Evolutionary conservation across 2,329 filamentous ascomycete species (phyloP).

Genomic region (Penicillium sp.): DNA sequence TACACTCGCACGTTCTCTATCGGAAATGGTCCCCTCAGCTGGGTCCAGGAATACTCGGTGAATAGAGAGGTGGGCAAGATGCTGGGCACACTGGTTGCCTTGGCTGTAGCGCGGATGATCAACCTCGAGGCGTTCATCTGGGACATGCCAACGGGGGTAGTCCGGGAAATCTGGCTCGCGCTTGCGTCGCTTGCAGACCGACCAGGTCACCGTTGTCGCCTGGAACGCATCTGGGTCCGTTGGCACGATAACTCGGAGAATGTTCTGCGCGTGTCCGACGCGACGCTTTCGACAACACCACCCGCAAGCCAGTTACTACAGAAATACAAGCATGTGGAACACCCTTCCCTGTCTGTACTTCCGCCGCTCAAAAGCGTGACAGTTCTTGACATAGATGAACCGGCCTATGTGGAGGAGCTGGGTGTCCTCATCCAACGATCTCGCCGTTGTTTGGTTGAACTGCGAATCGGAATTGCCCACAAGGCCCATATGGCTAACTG

Average conservation of each 20-base stretch:
- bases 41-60: slow-evolving; percentile 77
- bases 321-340: slow-evolving; percentile 60
- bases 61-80: slow-evolving; percentile 81
- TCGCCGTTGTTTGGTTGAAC: slow-evolving; percentile 59
- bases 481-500: slow-evolving; percentile 25
- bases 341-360: slow-evolving; percentile 72
- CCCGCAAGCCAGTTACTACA: slow-evolving; percentile 41
- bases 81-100: slow-evolving; percentile 74
- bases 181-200: slow-evolving; percentile 65
- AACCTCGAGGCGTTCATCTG: slow-evolving; percentile 77
- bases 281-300: slow-evolving; percentile 11
- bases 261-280: slow-evolving; percentile 18
- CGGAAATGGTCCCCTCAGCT: slow-evolving; percentile 72
- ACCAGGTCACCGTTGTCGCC: slow-evolving; percentile 57
- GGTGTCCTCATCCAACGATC: slow-evolving; percentile 69
- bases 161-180: slow-evolving; percentile 75
- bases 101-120: slow-evolving; percentile 74
- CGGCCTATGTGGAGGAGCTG: slow-evolving; percentile 80
- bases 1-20: slow-evolving; percentile 78
- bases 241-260: slow-evolving; percentile 70
- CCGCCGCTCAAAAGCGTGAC: slow-evolving; percentile 68
- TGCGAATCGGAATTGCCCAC: slow-evolving; percentile 66
- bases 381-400: slow-evolving; percentile 74
- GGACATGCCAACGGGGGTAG: slow-evolving; percentile 83
- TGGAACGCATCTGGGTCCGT: slow-evolving; percentile 72